Evolutionary conservation across 768 basidiomycete genomes (phyloP), one percentile per base, ranked within the genome.

Genomic region (Russula vinacea): DNA sequence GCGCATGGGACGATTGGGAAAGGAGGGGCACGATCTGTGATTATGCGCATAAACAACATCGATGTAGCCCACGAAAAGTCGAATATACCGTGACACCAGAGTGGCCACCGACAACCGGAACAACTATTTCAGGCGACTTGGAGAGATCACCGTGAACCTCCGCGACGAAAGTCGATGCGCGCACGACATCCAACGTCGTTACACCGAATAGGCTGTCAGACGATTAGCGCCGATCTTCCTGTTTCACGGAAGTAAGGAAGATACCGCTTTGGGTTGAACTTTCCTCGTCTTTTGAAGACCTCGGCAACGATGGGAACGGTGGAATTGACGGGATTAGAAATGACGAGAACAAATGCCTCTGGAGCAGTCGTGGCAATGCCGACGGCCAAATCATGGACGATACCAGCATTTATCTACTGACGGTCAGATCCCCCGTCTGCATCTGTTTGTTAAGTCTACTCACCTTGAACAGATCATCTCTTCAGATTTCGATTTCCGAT

Each of bases 251-350:
- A 47, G 51, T 10, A 13, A 16, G 37, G 29, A 57, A 69, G 79
- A 45, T 74, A 94, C 95, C 85, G 84, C 81, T 90, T 97, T 67
- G 94, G 90, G 75, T 99, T 86, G 74, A 89, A 98, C 33, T 92
- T 89, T 51, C 87, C 88, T 68, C 89, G 84, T 76, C 92, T 88
- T 85, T 96, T 99, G 80, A 95, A 85, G 42, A 96, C 89, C 76
- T 98, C 96, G 17, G 86, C 93, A 52, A 94, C 93, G 72, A 99
- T 92, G 54, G 97, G 97, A 44, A 98, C 96, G 44, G 97, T 98
- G 49, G 96, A 98, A 84, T 99, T 98, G 74, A 99, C 96, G 37
- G 97, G 97, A 81, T 99, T 99, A 70, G 97, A 96, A 76, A 99
- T 98, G 69, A 99, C 94, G 55, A 94, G 85, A 51, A 98, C 85